Evolutionary conservation across 176 grass and related monocot genomes (phyloP), one percentile per base, ranked within the genome.

Genomic region (Eleusine coracana): DNA sequence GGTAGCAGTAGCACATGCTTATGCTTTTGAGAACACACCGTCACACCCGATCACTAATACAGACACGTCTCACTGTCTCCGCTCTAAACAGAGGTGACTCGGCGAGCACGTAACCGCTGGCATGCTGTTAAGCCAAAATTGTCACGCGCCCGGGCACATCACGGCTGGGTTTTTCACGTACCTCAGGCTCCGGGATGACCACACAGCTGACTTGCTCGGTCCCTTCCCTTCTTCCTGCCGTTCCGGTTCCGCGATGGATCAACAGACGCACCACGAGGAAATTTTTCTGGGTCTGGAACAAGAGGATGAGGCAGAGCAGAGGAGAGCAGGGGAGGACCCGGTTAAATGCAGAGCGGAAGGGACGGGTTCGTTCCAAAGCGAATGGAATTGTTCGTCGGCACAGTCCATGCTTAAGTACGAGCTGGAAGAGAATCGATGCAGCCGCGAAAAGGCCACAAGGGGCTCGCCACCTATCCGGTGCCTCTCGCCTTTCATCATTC

Each of bases 381-480:
- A 28, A 29, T 13, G 60, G 25, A 63, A 29, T 12, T 28, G 25
- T 63, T 28, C 60, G 60, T 13, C 25, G 60, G 25, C 25, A 29
- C 3, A 14, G 23, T 27, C 10, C n/a, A 8, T 9, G n/a, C 8
- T 28, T 62, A 38, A 58, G 72, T 7, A 10, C 10, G 60, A n/a
- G 77, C 10, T 48, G 49, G 78, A 80, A 36, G 69, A 37, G 48
- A 80, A 86, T 74, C 48, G 27, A 55, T 45, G 74, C 21, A 14
- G 74, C 18, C 9, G 9, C 10, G 2, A 12, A 28, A 59, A 2
- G 1, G 3, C 23, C 21, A 10, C 11, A 25, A 10, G 25, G 6
- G 10, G 13, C 37, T 46, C 42, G 84, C 77, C 59, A 48, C 75
- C 15, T 27, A 28, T 31, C 63, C 4, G 12, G 36, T 29, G 16